These are phyloP conservation scores for Colletotrichum nymphaeae DNA, from an alignment of 2,329 filamentous ascomycete species.

Conservation along the genomic window DNA sequence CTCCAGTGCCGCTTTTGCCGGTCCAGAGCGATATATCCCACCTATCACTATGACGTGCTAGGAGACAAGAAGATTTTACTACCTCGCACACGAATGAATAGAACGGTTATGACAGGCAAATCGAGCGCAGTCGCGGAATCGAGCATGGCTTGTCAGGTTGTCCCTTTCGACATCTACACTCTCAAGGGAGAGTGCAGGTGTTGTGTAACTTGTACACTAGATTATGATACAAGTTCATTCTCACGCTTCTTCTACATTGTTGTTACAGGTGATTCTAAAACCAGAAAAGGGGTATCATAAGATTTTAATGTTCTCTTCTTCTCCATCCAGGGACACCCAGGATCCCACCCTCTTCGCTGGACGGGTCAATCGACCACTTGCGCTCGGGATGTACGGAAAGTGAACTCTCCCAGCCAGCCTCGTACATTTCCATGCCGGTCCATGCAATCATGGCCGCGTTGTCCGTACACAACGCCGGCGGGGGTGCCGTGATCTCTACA, in stretches of 20 bases:
- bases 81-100: constrained; percentile 1
- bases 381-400: constrained; percentile 69
- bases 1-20: not conserved
- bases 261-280: not conserved
- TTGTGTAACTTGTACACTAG: constrained; percentile 38
- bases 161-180: constrained; percentile 4
- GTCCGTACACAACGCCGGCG: constrained; percentile 83
- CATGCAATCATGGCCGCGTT: constrained; percentile 99
- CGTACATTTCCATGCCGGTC: constrained; percentile 92
- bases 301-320: constrained; percentile 36
- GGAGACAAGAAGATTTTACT: constrained; percentile 11
- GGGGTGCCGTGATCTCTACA: constrained; percentile 79
- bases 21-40: not conserved
- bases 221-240: constrained; percentile 36
- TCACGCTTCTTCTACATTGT: constrained; percentile 3
- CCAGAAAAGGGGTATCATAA: constrained; percentile 20
- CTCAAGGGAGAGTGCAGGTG: constrained; percentile 8
- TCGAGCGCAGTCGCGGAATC: constrained; percentile 3
- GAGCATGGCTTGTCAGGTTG: constrained; percentile 4
- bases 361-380: constrained; percentile 80
- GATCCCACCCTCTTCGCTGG: constrained; percentile 72
- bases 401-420: constrained; percentile 76
- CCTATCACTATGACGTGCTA: not conserved
- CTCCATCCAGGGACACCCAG: constrained; percentile 67
- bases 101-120: constrained; percentile 15